Percentiles rank a stretch among this genome's conserved stretches.
These are phyloP conservation scores for Lactarius quietus DNA, from an alignment of 768 basidiomycete genomes.

Conservation along the genomic window DNA sequence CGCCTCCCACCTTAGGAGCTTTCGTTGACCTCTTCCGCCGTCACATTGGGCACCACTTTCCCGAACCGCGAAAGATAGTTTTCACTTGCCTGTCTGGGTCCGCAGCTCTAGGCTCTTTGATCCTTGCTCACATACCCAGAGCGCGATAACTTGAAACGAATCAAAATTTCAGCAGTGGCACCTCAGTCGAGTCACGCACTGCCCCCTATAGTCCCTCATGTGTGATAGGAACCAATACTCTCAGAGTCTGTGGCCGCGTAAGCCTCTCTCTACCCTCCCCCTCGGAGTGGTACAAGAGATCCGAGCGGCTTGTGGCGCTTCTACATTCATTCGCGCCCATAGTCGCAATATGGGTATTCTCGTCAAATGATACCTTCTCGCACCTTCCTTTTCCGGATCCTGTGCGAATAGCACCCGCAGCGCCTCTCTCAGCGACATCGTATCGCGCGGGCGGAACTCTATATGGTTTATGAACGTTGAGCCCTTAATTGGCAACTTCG, in stretches of 20 bases:
- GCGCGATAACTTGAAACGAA: slow-evolving; percentile 2
- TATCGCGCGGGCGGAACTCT: background rate
- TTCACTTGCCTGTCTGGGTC: background rate
- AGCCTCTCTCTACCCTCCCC: background rate
- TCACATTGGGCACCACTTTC: slow-evolving; percentile 3
- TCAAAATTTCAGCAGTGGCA: slow-evolving; percentile 4
- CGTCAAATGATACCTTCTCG: background rate
- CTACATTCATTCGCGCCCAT: background rate
- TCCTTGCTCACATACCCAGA: background rate
- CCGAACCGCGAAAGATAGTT: background rate
- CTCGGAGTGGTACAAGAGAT: background rate
- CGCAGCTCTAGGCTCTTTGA: background rate
- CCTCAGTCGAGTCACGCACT: slow-evolving; percentile 4
- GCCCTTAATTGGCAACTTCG: background rate
- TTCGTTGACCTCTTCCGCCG: background rate
- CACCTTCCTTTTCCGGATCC: background rate
- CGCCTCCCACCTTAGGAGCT: background rate
- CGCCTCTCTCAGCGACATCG: background rate
- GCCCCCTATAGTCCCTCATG: background rate
- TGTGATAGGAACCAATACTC: background rate
- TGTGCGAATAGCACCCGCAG: background rate
- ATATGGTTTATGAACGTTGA: background rate
- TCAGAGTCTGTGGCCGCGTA: background rate
- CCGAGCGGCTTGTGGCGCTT: background rate
- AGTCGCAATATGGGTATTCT: background rate